A percentile compares a stretch with the other conserved stretches of the same genome.
These are phyloP conservation scores for Leccinum pellstonianum DNA, from an alignment of 768 basidiomycete species.

Conservation along the genomic window DNA sequence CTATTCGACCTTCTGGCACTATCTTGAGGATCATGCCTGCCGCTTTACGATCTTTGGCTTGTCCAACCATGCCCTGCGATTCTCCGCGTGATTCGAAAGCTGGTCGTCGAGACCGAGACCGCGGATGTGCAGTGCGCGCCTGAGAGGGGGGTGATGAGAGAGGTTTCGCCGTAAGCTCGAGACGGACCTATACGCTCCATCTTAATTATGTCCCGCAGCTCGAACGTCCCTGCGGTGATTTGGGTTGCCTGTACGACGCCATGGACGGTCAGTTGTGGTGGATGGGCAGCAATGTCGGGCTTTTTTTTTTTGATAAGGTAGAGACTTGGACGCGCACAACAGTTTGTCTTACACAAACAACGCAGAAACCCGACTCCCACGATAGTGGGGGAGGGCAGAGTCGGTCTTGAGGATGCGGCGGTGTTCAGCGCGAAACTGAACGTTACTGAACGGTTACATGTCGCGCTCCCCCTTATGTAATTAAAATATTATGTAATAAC, in stretches of 20 bases:
- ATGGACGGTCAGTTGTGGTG: conserved; percentile 8
- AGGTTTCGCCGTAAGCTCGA: background rate
- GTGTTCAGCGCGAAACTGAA: no score
- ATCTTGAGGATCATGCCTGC: conserved; percentile 97
- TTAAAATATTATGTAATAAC: no score
- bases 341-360: no score
- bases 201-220: conserved; percentile 84
- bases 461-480: no score
- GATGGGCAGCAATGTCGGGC: background rate
- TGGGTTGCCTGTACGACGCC: conserved; percentile 51
- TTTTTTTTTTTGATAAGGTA: no score
- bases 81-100: conserved; percentile 80
- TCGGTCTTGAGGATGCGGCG: no score
- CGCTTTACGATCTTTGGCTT: conserved; percentile 93
- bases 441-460: no score
- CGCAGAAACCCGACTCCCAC: no score
- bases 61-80: conserved; percentile 96
- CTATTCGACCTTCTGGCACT: conserved; percentile 95
- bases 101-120: conserved; percentile 92
- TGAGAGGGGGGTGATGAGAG: conserved; percentile 28
- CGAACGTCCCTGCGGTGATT: conserved; percentile 74
- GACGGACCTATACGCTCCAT: conserved; percentile 81
- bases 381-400: no score
- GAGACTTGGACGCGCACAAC: no score
- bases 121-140: conserved; percentile 91